Conservation (phyloP, 2,329 filamentous ascomycete genomes). For the Ophiosphaerella narmari region DNA sequence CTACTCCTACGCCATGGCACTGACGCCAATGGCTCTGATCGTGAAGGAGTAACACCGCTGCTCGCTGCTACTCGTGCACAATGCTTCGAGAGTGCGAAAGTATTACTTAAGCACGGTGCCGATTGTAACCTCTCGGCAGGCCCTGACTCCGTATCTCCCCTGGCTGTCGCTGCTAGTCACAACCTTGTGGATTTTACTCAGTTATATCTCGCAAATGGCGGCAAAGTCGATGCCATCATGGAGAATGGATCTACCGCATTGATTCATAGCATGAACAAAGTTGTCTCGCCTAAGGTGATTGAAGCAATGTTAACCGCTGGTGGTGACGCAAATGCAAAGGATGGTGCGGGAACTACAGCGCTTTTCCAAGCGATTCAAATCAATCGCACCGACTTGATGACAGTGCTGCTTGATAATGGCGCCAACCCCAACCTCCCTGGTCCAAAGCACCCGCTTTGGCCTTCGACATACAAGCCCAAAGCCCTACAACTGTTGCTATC, state of each 20-base stretch:
- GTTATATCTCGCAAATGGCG: slow-evolving; percentile 65
- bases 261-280: slow-evolving; percentile 64
- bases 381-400: slow-evolving; percentile 62
- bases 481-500: slow-evolving; percentile 63
- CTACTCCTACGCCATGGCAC: slow-evolving; percentile 36
- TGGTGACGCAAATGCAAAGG: slow-evolving; percentile 63
- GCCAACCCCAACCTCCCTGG: slow-evolving; percentile 71
- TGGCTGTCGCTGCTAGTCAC: slow-evolving; percentile 57
- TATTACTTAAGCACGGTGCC: slow-evolving; percentile 32
- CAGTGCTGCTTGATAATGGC: slow-evolving; percentile 59
- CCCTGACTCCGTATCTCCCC: slow-evolving; percentile 59
- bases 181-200: slow-evolving; percentile 63
- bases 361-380: slow-evolving; percentile 66
- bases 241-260: slow-evolving; percentile 65
- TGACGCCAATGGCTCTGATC: slow-evolving; percentile 38
- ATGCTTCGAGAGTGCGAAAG: slow-evolving; percentile 53
- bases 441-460: slow-evolving; percentile 72
- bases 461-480: slow-evolving; percentile 62
- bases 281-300: slow-evolving; percentile 58
- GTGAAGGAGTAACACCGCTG: slow-evolving; percentile 35
- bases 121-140: slow-evolving; percentile 40
- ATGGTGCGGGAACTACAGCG: slow-evolving; percentile 64
- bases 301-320: slow-evolving; percentile 66
- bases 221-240: slow-evolving; percentile 59
- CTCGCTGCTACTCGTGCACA: slow-evolving; percentile 33